These are phyloP conservation scores for Talaromyces sp. DNA, from an alignment of 2,329 filamentous ascomycete species.

Conservation along the genomic window DNA sequence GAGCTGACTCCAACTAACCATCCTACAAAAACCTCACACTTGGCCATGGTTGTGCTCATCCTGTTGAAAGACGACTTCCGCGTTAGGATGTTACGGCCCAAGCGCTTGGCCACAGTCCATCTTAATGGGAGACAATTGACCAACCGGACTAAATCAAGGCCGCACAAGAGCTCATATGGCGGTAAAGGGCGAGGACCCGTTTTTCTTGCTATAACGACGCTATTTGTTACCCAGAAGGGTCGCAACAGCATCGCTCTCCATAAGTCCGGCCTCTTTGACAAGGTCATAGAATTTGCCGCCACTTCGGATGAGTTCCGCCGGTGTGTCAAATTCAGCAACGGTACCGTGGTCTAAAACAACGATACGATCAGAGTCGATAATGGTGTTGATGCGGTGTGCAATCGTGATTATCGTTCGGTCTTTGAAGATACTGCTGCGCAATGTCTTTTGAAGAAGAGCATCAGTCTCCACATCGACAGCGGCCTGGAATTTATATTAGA, in stretches of 20 bases:
- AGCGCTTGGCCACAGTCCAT: background rate
- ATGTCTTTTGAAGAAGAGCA: slow-evolving; percentile 57
- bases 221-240: slow-evolving; percentile 11
- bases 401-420: slow-evolving; percentile 98
- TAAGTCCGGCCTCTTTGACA: slow-evolving; percentile 81
- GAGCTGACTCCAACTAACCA: background rate
- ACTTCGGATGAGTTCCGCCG: slow-evolving; percentile 66
- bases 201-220: slow-evolving; percentile 4
- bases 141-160: background rate
- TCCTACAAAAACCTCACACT: background rate
- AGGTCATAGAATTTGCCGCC: slow-evolving; percentile 81
- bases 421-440: slow-evolving; percentile 64
- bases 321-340: slow-evolving; percentile 89
- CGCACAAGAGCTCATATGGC: background rate
- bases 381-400: slow-evolving; percentile 96
- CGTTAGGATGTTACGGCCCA: slow-evolving; percentile 1
- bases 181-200: background rate
- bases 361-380: slow-evolving; percentile 80
- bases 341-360: slow-evolving; percentile 86
- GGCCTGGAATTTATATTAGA: slow-evolving; percentile 38
- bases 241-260: slow-evolving; percentile 41
- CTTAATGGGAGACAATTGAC: background rate
- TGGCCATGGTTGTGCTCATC: background rate
- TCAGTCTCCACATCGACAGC: slow-evolving; percentile 67
- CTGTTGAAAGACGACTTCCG: background rate